Base-by-base conservation (phyloP, 345 rosid genomes). In the Eucalyptus caleyi region DNA sequence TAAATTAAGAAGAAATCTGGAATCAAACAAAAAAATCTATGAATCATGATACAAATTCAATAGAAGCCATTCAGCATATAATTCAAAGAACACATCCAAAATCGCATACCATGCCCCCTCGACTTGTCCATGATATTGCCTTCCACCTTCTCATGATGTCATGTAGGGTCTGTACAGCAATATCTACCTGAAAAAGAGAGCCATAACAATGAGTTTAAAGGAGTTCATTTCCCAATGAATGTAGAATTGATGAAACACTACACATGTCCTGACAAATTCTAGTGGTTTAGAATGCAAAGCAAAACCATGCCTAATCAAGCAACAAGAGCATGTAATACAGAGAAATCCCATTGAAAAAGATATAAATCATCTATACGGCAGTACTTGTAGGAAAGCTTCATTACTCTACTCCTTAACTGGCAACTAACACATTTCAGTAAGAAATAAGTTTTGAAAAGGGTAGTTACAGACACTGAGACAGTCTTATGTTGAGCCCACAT, bases 21-120 rank as follows among this genome's bases (percentile, higher is more conserved):
- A 40, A 2, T 77, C 85, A 40, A 77, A 77, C 15, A 40, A 40
- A 40, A 77, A 77, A 3, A 77, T 40, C 27, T 23, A 77, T 42
- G 85, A 21, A 77, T 40, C 47, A 21, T 77, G 85, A 77, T 11
- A 40, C 26, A 37, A 37, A 23, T 77, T 11, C 47, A 77, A 77
- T 42, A 12, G 26, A 77, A 77, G 83, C 85, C 85, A 77, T 40
- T 77, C 47, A 12, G 16, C 27, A 77, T 77, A 21, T 37, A 40
- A 77, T 40, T 72, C 27, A 77, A 59, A 80, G 86, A 89, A 80
- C 82, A 87, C 27, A 86, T 50, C 62, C 89, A 53, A 54, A n/a
- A 87, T 86, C 86, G 60, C 95, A 88, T 96, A 96, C 96, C 96
- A 93, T 92, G 93, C 98, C 97, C 89, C 96, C 99, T 91, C 95